Evolutionary conservation across 2,329 filamentous ascomycete genomes (phyloP), one percentile per base, ranked within the genome.

Genomic region (Scopulariopsis brevicaulis): DNA sequence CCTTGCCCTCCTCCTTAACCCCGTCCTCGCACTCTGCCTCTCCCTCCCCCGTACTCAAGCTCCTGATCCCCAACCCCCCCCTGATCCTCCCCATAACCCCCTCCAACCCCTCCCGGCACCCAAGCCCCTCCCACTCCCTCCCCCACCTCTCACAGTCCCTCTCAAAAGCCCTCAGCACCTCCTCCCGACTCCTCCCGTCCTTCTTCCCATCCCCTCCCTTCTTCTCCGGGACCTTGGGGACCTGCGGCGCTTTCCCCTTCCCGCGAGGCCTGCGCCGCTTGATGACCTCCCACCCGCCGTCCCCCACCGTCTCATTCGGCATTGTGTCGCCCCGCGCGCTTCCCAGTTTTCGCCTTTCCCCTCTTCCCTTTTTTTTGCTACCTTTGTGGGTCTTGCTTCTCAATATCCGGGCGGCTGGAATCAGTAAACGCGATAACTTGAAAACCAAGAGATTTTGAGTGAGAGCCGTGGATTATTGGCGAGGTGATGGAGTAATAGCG

Each of bases 241-340:
- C 43, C 10, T 15, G 15, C 14, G 43, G 43, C 43, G 37, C 37
- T 18, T 40, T 40, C 37, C 37, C 90, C 54, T 80, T n/a, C n/a
- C n/a, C n/a, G n/a, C n/a, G n/a, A n/a, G n/a, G 96, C 65, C 93
- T 97, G 68, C 94, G 94, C 0, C 94, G 93, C 66, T 97, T 93
- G 94, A 96, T 96, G 76, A 84, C 86, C 59, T 94, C 94, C 62
- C 94, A 97, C 70, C 71, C 81, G 43, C 86, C 83, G 5, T 92
- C 91, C 20, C 82, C 90, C 80, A 96, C 68, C 96, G 96, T 74
- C 77, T 97, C 73, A 97, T 79, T 97, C 58, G 93, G 94, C 63
- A 84, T 92, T 63, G 90, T 40, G 37, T 12, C 18, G 37, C 34
- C 7, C 14, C 7, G 7, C 14, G 37, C 18, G 3, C 18, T 40